Percentiles rank a stretch among this genome's conserved stretches.
phyloP scores from a whole-genome alignment of 495 filamentous ascomycete species.

The Staphylotrichum longicolle region DNA sequence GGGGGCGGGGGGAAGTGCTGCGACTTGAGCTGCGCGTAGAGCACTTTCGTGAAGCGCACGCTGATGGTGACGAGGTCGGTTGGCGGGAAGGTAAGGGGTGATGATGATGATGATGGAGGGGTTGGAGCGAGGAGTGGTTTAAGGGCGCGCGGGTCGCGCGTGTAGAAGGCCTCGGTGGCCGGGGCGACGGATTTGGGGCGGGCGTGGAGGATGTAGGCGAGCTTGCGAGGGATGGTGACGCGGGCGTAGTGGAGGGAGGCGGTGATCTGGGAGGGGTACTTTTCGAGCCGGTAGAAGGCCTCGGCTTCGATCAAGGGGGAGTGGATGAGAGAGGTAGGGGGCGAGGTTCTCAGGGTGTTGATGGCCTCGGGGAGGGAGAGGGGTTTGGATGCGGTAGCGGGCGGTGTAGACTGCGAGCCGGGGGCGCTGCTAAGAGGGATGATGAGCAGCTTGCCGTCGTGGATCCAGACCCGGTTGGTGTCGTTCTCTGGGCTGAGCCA shows the following conservation, averaged over 20 bases:
- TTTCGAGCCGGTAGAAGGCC: constrained; percentile 80
- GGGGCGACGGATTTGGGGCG: constrained; percentile 72
- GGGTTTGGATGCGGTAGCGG: constrained; percentile 33
- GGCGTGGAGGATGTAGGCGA: constrained; percentile 76
- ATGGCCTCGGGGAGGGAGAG: constrained; percentile 61
- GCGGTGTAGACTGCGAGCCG: constrained; percentile 13
- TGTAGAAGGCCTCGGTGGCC: constrained; percentile 87
- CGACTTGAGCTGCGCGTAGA: constrained; percentile 88
- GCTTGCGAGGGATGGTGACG: constrained; percentile 71
- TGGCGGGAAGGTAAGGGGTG: constrained; percentile 60
- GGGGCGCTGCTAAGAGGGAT: constrained; percentile 52
- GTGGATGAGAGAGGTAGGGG: constrained; percentile 56
- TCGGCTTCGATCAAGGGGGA: constrained; percentile 76
- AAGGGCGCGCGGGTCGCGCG: constrained; percentile 78
- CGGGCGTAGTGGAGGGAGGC: constrained; percentile 69
- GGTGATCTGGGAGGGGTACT: constrained; percentile 73
- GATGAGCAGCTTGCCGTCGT: constrained; percentile 68
- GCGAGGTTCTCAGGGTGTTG: constrained; percentile 52
- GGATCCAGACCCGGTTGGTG: constrained; percentile 79
- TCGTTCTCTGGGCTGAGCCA: constrained; percentile 94
- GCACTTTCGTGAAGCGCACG: constrained; percentile 77
- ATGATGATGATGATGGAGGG: constrained; percentile 1
- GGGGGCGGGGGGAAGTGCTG: constrained; percentile 75
- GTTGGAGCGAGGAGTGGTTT: constrained; percentile 58
- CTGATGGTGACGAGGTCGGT: constrained; percentile 75